Percentiles rank a stretch among this genome's conserved stretches.
phyloP scores from a whole-genome alignment of 2,329 filamentous ascomycete species.

The Ophiosphaerella narmari region DNA sequence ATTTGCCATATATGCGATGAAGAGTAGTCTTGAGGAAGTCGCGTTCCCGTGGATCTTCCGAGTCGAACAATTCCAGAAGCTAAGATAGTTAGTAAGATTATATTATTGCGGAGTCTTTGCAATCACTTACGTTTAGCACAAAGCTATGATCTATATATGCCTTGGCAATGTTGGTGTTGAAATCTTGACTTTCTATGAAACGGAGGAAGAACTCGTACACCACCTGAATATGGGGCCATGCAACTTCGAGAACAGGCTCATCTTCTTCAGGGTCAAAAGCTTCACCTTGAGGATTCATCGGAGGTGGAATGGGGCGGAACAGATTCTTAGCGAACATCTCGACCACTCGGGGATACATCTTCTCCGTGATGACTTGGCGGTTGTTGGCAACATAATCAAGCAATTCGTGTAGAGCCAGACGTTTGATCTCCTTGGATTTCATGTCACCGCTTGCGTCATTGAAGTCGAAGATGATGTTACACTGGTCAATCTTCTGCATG shows the following conservation, averaged over 20 bases:
- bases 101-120: background rate
- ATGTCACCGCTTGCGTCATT: slow-evolving; percentile 98
- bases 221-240: slow-evolving; percentile 98
- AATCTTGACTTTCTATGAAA: slow-evolving; percentile 99
- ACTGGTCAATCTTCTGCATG: slow-evolving; percentile 99
- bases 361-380: slow-evolving; percentile 95
- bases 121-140: slow-evolving; percentile 70
- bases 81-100: slow-evolving; percentile 46
- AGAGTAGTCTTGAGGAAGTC: slow-evolving; percentile 98
- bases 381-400: slow-evolving; percentile 99
- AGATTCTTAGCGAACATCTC: slow-evolving; percentile 99
- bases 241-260: slow-evolving; percentile 95
- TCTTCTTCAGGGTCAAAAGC: slow-evolving; percentile 99
- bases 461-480: slow-evolving; percentile 99
- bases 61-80: slow-evolving; percentile 96
- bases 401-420: slow-evolving; percentile 90
- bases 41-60: slow-evolving; percentile 92
- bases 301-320: slow-evolving; percentile 94
- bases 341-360: slow-evolving; percentile 97
- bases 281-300: slow-evolving; percentile 96
- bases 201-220: slow-evolving; percentile 99
- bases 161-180: slow-evolving; percentile 99
- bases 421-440: slow-evolving; percentile 99
- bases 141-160: slow-evolving; percentile 98
- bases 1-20: slow-evolving; percentile 98